phyloP scores from a whole-genome alignment of 2,329 filamentous ascomycete species.

The Setomelanomma holmii region DNA sequence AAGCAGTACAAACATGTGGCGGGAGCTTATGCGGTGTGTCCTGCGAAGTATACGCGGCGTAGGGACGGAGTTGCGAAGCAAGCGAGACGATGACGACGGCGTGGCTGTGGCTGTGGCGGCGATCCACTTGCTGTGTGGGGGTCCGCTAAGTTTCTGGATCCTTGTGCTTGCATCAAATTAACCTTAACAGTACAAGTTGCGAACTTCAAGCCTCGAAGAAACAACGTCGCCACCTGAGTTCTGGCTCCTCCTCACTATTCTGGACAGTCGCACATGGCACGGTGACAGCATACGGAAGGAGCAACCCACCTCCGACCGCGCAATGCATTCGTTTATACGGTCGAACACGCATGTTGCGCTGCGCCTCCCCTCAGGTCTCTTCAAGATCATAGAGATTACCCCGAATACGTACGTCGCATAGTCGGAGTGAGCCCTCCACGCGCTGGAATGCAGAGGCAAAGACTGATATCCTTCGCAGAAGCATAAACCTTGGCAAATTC shows the following conservation, averaged over 20 bases:
- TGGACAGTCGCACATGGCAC: constrained; percentile 14
- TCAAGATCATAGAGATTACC: constrained; percentile 65
- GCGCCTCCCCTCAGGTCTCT: constrained; percentile 64
- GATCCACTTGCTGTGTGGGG: background rate
- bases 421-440: constrained; percentile 40
- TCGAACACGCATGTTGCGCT: constrained; percentile 61
- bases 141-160: background rate
- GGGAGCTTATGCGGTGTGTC: background rate
- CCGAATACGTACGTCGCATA: constrained; percentile 68
- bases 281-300: constrained; percentile 4
- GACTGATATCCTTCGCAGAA: constrained; percentile 60
- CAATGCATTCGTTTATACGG: constrained; percentile 56
- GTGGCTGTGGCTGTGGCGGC: background rate
- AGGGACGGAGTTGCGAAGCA: background rate
- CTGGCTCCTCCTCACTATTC: background rate
- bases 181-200: background rate
- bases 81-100: background rate
- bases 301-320: constrained; percentile 16
- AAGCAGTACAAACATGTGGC: constrained; percentile 3
- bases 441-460: background rate
- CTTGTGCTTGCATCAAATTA: background rate
- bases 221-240: background rate
- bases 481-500: constrained; percentile 89
- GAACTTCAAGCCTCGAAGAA: background rate
- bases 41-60: background rate